A percentile compares a stretch with the other conserved stretches of the same genome.
phyloP scores from a whole-genome alignment of 441 rosid genomes.

The Adansonia rubrostipa region DNA sequence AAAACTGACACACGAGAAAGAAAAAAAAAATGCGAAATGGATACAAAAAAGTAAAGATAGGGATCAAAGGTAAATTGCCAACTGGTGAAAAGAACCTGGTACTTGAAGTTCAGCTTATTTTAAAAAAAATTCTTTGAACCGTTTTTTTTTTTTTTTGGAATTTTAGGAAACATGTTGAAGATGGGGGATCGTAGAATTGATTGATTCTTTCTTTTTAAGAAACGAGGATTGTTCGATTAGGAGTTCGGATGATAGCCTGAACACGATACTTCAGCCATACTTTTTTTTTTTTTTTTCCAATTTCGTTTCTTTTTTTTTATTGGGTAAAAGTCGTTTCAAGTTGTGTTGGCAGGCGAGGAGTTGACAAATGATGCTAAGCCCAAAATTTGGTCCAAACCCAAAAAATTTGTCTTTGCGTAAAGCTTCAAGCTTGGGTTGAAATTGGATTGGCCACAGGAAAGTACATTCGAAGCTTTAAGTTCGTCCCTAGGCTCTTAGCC shows the following conservation, averaged over 20 bases:
- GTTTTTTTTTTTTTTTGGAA: neutral
- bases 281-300: neutral
- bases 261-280: neutral
- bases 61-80: neutral
- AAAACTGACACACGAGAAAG: neutral
- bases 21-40: neutral
- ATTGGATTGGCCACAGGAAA: neutral
- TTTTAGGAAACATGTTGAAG: neutral
- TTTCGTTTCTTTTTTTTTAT: neutral
- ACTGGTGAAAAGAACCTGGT: slow-evolving; percentile 3
- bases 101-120: neutral
- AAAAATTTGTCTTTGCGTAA: neutral
- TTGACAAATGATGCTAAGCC: neutral
- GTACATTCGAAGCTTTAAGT: neutral
- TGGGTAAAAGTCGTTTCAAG: too few species aligned
- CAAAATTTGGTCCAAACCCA: neutral
- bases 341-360: neutral
- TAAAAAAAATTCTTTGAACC: neutral
- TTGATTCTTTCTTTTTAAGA: too few species aligned
- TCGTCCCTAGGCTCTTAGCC: neutral
- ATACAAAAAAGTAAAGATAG: neutral
- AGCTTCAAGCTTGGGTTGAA: neutral
- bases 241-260: too few species aligned
- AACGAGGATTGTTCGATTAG: neutral
- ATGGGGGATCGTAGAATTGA: neutral